phyloP scores from a whole-genome alignment of 805 yeast species.

The Lachancea mirantina region DNA sequence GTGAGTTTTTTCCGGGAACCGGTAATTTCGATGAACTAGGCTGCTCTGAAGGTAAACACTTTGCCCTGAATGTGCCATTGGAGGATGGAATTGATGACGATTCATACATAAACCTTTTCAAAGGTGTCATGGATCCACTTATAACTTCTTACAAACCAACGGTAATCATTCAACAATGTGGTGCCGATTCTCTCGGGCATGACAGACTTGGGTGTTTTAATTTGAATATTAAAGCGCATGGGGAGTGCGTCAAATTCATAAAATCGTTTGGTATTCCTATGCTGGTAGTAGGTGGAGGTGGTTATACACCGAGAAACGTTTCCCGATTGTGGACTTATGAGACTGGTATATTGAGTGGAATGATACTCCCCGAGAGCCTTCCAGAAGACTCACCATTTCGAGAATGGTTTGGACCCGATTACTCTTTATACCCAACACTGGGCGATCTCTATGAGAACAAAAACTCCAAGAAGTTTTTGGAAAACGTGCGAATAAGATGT shows the following conservation, averaged over 20 bases:
- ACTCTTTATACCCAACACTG: conserved; percentile 76
- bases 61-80: conserved; percentile 84
- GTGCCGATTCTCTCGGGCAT: conserved; percentile 91
- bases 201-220: conserved; percentile 94
- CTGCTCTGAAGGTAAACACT: conserved; percentile 80
- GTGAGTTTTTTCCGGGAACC: conserved; percentile 96
- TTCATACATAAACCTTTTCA: conserved; percentile 65
- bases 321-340: conserved; percentile 94
- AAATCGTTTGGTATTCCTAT: conserved; percentile 86
- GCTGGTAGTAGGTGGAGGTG: conserved; percentile 95
- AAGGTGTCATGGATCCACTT: conserved; percentile 83
- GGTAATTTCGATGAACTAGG: conserved; percentile 90
- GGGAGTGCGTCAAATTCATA: conserved; percentile 86
- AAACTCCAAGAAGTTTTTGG: conserved; percentile 75
- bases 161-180: conserved; percentile 92
- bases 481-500: conserved; percentile 65
- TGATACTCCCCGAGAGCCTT: conserved; percentile 63
- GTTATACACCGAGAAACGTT: conserved; percentile 94
- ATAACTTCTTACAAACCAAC: conserved; percentile 90
- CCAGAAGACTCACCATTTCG: conserved; percentile 72
- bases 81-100: conserved; percentile 95
- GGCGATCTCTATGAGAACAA: conserved; percentile 78
- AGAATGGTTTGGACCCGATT: conserved; percentile 86
- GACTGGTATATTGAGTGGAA: conserved; percentile 79
- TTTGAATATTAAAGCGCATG: conserved; percentile 85